These are phyloP conservation scores for Aspergillus sp. DNA, from an alignment of 2,329 filamentous ascomycete species.

Conservation along the genomic window DNA sequence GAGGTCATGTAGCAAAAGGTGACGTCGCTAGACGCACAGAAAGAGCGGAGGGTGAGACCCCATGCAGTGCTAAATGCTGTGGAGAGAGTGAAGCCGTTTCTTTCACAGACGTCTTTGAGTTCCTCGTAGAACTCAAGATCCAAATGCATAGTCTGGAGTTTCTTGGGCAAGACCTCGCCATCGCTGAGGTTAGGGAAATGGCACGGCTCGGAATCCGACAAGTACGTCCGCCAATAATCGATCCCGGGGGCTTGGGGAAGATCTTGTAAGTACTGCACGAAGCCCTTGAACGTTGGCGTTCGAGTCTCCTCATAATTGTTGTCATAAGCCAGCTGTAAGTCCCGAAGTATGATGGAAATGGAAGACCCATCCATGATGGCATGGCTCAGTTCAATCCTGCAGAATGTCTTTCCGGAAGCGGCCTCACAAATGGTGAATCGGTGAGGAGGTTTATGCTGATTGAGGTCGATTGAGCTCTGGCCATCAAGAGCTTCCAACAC, in stretches of 20 bases:
- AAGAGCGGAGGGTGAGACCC: slow-evolving; percentile 60
- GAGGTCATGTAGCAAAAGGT: slow-evolving; percentile 48
- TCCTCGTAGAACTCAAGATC: slow-evolving; percentile 26
- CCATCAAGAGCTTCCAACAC: slow-evolving; percentile 29
- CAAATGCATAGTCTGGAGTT: slow-evolving; percentile 30
- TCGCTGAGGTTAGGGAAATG: slow-evolving; percentile 37
- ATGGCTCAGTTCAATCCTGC: slow-evolving; percentile 53
- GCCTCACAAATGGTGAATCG: slow-evolving; percentile 48
- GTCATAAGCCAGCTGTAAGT: slow-evolving; percentile 48
- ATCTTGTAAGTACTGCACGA: slow-evolving; percentile 30
- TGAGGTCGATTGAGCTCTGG: slow-evolving; percentile 26
- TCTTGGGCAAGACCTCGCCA: slow-evolving; percentile 20
- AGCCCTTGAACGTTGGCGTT: slow-evolving; percentile 36
- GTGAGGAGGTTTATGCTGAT: slow-evolving; percentile 40
- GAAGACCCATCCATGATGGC: slow-evolving; percentile 54
- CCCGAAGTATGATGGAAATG: slow-evolving; percentile 48
- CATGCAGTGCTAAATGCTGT: slow-evolving; percentile 70
- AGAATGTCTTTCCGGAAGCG: slow-evolving; percentile 36
- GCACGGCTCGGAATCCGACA: slow-evolving; percentile 33
- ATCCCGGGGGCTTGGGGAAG: slow-evolving; percentile 27
- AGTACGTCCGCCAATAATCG: slow-evolving; percentile 39
- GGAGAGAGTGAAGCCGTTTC: slow-evolving; percentile 47
- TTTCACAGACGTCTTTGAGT: slow-evolving; percentile 41
- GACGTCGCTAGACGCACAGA: slow-evolving; percentile 69
- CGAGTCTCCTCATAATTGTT: slow-evolving; percentile 37